Conservation (phyloP, 192 early-diverging fungal genomes). For the Martensiomyces pterosporus region DNA sequence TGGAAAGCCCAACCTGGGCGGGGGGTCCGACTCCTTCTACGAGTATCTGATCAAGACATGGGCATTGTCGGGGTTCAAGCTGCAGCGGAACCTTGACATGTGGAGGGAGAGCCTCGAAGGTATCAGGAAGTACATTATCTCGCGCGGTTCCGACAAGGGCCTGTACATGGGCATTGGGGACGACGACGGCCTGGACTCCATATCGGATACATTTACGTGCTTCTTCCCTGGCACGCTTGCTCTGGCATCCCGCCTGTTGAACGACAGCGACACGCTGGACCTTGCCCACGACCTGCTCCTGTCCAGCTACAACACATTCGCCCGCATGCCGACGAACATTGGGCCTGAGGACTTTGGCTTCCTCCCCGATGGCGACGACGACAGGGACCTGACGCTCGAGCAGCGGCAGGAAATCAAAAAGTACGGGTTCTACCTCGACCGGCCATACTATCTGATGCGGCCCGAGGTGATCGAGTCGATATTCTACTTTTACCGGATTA, state of each 20-base stretch:
- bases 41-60: constrained; percentile 94
- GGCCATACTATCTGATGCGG: constrained; percentile 66
- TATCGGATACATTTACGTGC: constrained; percentile 45
- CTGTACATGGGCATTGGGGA: constrained; percentile 51
- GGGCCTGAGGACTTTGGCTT: constrained; percentile 51
- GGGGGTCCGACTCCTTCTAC: constrained; percentile 90
- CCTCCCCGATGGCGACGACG: constrained; percentile 36
- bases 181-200: constrained; percentile 45
- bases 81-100: constrained; percentile 47
- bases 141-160: constrained; percentile 39
- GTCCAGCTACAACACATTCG: constrained; percentile 42
- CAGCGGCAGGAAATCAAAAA: constrained; percentile 43
- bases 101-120: constrained; percentile 41
- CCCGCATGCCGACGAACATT: constrained; percentile 44
- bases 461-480: constrained; percentile 89
- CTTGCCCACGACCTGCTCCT: constrained; percentile 37
- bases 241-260: constrained; percentile 36
- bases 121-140: constrained; percentile 43
- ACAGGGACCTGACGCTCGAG: constrained; percentile 23
- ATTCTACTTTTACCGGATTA: constrained; percentile 81
- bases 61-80: constrained; percentile 61
- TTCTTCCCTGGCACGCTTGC: constrained; percentile 52
- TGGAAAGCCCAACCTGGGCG: constrained; percentile 73
- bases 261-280: constrained; percentile 30
- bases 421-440: constrained; percentile 45